Percentiles rank a stretch among this genome's conserved stretches.
phyloP scores from a whole-genome alignment of 2,329 filamentous ascomycete species.

The Blastomyces percursus region DNA sequence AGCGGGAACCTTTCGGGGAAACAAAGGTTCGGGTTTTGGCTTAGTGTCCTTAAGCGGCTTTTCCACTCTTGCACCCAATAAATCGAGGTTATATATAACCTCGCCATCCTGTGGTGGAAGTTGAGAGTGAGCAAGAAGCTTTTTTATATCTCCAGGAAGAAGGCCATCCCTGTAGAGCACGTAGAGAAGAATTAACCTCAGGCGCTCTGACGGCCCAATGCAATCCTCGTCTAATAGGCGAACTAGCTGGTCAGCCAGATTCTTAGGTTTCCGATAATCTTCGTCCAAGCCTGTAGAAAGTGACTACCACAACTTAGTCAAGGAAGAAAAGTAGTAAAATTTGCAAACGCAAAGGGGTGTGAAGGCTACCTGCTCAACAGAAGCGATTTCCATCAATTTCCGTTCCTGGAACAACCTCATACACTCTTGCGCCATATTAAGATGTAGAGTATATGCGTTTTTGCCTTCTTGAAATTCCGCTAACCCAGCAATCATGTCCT shows the following conservation, averaged over 20 bases:
- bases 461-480: conserved; percentile 95
- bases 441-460: conserved; percentile 83
- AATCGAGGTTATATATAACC: conserved; percentile 61
- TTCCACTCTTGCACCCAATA: conserved; percentile 65
- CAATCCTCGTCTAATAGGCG: conserved; percentile 78
- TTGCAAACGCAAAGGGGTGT: not conserved
- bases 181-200: conserved; percentile 78
- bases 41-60: conserved; percentile 68
- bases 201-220: conserved; percentile 59
- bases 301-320: conserved; percentile 37
- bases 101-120: conserved; percentile 64
- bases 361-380: conserved; percentile 60
- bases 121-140: conserved; percentile 71
- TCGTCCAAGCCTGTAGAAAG: conserved; percentile 88
- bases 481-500: conserved; percentile 91
- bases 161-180: conserved; percentile 78
- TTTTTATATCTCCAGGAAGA: conserved; percentile 69
- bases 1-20: conserved; percentile 52
- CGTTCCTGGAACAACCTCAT: conserved; percentile 84
- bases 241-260: conserved; percentile 73
- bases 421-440: conserved; percentile 94
- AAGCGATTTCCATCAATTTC: conserved; percentile 77
- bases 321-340: not conserved
- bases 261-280: conserved; percentile 82
- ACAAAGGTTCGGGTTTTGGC: conserved; percentile 55